A percentile compares a stretch with the other conserved stretches of the same genome.
Conservation (phyloP, 306 rosid species). For the Medicago arabica region DNA sequence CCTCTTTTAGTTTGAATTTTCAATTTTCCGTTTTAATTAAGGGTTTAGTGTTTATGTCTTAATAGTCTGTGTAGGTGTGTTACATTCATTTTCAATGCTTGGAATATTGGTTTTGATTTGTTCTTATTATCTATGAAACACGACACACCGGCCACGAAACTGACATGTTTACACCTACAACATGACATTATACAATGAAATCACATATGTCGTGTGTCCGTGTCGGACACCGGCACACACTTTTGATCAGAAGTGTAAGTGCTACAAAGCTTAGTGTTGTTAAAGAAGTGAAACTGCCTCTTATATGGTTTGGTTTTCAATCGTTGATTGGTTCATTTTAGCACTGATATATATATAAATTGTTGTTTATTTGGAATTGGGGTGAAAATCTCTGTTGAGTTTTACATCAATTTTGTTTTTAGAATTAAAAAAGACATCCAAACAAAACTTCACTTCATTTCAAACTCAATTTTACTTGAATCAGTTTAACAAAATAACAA, state of each 20-base stretch:
- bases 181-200: too few relatives aligned
- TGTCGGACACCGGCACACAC: too few relatives aligned
- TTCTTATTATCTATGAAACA: not conserved
- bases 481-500: not conserved
- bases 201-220: too few relatives aligned
- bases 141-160: too few relatives aligned
- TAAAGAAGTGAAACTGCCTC: slow-evolving; percentile 16
- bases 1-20: not conserved
- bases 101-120: not conserved
- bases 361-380: not conserved
- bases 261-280: not conserved
- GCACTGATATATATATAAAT: not conserved
- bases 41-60: not conserved
- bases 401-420: not conserved
- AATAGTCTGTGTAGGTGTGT: not conserved
- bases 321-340: slow-evolving; percentile 13
- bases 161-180: too few relatives aligned
- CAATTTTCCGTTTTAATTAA: not conserved
- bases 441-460: not conserved
- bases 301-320: slow-evolving; percentile 14
- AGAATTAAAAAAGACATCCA: not conserved
- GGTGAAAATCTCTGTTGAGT: not conserved
- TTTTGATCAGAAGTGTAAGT: not conserved
- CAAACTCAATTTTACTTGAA: not conserved
- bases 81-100: not conserved